Percentiles rank a stretch among this genome's conserved stretches.
These are phyloP conservation scores for Apiospora koreana DNA, from an alignment of 2,329 filamentous ascomycete genomes.

Conservation along the genomic window DNA sequence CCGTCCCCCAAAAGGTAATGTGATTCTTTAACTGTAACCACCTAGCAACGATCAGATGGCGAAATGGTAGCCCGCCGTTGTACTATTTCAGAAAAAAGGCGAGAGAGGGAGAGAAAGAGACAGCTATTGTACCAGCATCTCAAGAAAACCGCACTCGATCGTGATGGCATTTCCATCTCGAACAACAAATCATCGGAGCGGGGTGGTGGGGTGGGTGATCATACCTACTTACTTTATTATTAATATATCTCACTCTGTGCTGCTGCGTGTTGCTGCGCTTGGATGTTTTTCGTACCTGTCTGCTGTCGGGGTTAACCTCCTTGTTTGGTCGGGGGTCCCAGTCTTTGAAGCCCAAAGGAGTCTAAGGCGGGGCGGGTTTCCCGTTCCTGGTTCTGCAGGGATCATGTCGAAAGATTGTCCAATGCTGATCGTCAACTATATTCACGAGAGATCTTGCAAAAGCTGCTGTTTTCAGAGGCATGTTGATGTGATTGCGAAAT, in stretches of 20 bases:
- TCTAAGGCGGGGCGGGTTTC: not conserved
- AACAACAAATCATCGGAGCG: not conserved
- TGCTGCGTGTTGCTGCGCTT: too few relatives aligned
- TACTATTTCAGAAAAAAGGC: not conserved
- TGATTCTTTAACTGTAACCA: not conserved
- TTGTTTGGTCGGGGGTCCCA: too few relatives aligned
- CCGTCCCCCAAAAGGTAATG: not conserved
- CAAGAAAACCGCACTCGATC: not conserved
- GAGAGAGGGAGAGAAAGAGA: not conserved
- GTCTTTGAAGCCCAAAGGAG: not conserved
- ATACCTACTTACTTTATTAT: not conserved
- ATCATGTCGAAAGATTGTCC: not conserved
- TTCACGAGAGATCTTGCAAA: not conserved
- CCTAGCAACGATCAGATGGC: not conserved
- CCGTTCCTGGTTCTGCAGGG: slow-evolving; percentile 1
- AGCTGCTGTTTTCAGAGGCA: not conserved
- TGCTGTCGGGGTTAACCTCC: too few relatives aligned
- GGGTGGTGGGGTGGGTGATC: slow-evolving; percentile 3
- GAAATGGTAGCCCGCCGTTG: not conserved
- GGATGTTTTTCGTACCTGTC: not conserved
- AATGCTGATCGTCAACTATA: not conserved
- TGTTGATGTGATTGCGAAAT: not conserved
- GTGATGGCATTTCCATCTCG: not conserved
- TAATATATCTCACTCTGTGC: not conserved
- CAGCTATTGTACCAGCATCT: not conserved